Base-by-base conservation (phyloP, 164 flowering plant genomes). In the Vitis labrusca region DNA sequence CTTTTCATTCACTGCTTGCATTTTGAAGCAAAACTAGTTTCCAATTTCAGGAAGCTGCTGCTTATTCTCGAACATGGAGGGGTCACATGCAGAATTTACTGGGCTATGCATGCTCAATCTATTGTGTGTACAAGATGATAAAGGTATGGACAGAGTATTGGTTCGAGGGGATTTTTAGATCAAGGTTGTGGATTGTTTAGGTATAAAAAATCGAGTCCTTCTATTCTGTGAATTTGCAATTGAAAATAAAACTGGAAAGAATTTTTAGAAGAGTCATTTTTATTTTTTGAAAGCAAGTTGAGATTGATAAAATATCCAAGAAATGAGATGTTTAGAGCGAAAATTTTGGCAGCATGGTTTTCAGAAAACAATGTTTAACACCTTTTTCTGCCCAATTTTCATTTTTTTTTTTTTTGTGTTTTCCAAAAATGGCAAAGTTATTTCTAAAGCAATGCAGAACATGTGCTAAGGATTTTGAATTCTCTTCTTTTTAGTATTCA, bases 91-190 rank as follows among this genome's bases (percentile, higher is more conserved):
- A 95, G 82, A 95, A 95, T 82, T 71, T 95, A 64, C 82, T 95
- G 74, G 99, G 99, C 50, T 93, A 95, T 83, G 97, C 88, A 15
- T 88, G 90, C 68, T 95, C 99, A 49, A 76, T 91, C n/a, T 95
- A 93, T 68, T 95, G 98, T 89, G 99, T 95, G 14, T 95, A 95
- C 70, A 95, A 95, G 81, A 95, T 95, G 98, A 76, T 95, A 59
- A 95, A 91, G 98, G 98, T 92, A 82, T 58, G 71, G 55, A 15
- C 7, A 56, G 56, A 58, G 17, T 16, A 19, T n/a, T 57, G 27
- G 55, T 58, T 67, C 47, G 23, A 50, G 52, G n/a, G 14, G 51
- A 12, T 23, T 8, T 32, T 8, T 32, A 32, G 44, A 32, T 32
- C 5, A 32, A 32, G 27, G 27, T 23, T 23, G 27, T 23, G 27